Percentiles rank a stretch among this genome's conserved stretches.
These are phyloP conservation scores for Bisporella sp. DNA, from an alignment of 2,329 filamentous ascomycete species.

Conservation along the genomic window DNA sequence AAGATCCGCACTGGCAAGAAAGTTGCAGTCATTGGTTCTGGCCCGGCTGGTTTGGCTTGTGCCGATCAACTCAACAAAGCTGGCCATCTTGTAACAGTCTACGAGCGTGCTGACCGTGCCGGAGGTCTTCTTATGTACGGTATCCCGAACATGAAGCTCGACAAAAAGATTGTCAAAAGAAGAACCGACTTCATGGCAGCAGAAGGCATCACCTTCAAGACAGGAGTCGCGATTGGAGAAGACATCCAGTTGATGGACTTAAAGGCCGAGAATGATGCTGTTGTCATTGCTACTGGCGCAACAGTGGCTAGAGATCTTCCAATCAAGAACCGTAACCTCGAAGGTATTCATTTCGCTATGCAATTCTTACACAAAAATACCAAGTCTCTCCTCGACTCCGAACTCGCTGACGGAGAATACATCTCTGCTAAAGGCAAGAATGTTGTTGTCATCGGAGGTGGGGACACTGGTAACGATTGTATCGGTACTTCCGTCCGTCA, in stretches of 20 bases:
- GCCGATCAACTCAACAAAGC: conserved; percentile 93
- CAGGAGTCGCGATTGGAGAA: conserved; percentile 71
- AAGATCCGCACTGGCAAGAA: conserved; percentile 79
- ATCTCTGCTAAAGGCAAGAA: conserved; percentile 94
- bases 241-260: conserved; percentile 65
- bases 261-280: conserved; percentile 68
- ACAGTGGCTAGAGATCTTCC: conserved; percentile 90
- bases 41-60: conserved; percentile 80
- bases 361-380: conserved; percentile 97
- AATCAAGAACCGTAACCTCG: conserved; percentile 79
- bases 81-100: conserved; percentile 82
- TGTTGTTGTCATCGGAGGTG: conserved; percentile 93
- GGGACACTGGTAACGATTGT: conserved; percentile 96
- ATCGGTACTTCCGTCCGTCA: conserved; percentile 95
- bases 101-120: conserved; percentile 83
- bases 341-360: conserved; percentile 95
- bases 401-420: conserved; percentile 75
- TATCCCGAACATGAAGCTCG: conserved; percentile 99
- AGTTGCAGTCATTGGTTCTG: conserved; percentile 84
- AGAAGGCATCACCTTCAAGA: conserved; percentile 80
- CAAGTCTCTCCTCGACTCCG: conserved; percentile 91
- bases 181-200: conserved; percentile 91
- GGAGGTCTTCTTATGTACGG: conserved; percentile 97
- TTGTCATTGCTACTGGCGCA: conserved; percentile 86
- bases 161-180: conserved; percentile 94